A percentile compares a stretch with the other conserved stretches of the same genome.
These are phyloP conservation scores for Pseudogymnoascus sp. DNA, from an alignment of 2,329 filamentous ascomycete species.

Conservation along the genomic window DNA sequence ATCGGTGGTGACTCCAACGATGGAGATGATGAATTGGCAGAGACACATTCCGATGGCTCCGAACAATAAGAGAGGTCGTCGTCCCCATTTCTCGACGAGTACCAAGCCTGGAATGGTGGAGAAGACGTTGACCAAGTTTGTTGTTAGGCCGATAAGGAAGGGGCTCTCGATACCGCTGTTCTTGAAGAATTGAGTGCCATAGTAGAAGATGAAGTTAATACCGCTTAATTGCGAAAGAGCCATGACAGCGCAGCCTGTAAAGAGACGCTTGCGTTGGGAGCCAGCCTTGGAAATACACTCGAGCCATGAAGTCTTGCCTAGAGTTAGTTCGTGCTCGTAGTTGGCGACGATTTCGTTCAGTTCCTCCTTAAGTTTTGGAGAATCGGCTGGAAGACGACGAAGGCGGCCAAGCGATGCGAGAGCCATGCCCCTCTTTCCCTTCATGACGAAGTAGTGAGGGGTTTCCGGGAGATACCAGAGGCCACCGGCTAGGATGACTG, in stretches of 20 bases:
- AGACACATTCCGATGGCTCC: conserved; percentile 64
- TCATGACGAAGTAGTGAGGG: conserved; percentile 14
- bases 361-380: conserved; percentile 65
- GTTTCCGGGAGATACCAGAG: conserved; percentile 12
- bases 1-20: conserved; percentile 42
- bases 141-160: conserved; percentile 61
- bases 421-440: conserved; percentile 12
- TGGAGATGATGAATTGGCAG: conserved; percentile 54
- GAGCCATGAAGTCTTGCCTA: not conserved
- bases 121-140: conserved; percentile 63
- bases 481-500: conserved; percentile 43
- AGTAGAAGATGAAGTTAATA: conserved; percentile 67
- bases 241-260: conserved; percentile 64
- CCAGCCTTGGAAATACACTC: not conserved
- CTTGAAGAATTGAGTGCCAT: conserved; percentile 59
- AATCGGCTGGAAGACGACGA: conserved; percentile 42
- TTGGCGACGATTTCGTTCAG: conserved; percentile 77
- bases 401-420: conserved; percentile 11
- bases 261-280: conserved; percentile 45
- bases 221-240: conserved; percentile 67
- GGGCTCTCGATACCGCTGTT: conserved; percentile 48
- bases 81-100: conserved; percentile 65
- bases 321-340: conserved; percentile 59
- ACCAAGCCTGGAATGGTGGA: conserved; percentile 63
- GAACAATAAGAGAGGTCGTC: conserved; percentile 59